A percentile compares a stretch with the other conserved stretches of the same genome.
Conservation (phyloP, 192 early-diverging fungal species). For the Entophlyctis luteolus region DNA sequence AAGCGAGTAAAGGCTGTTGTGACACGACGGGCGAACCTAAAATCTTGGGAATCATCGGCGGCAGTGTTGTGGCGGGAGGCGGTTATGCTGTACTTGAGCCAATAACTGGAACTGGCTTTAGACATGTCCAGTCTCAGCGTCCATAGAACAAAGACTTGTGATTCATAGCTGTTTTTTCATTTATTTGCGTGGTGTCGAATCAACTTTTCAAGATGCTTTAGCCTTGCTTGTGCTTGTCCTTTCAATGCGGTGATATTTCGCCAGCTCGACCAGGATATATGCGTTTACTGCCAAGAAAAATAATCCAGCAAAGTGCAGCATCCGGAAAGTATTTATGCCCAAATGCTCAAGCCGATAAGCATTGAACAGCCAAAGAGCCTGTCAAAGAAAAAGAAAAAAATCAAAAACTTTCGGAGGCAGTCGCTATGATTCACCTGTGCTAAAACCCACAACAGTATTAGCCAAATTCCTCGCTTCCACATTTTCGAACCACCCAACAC, state of each 20-base stretch:
- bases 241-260: background rate
- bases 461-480: conserved; percentile 42
- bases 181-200: too few species aligned
- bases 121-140: too few species aligned
- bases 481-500: conserved; percentile 26
- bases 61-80: too few species aligned
- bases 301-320: conserved; percentile 69
- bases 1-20: too few species aligned
- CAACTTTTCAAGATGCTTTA: too few species aligned
- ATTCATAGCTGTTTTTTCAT: too few species aligned
- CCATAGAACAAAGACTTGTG: too few species aligned
- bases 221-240: too few species aligned
- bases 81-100: too few species aligned
- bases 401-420: background rate
- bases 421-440: conserved; percentile 50
- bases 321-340: conserved; percentile 75
- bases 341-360: conserved; percentile 88
- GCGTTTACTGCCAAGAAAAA: conserved; percentile 70
- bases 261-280: conserved; percentile 54
- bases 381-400: conserved; percentile 28
- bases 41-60: too few species aligned
- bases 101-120: too few species aligned
- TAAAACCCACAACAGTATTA: conserved; percentile 67
- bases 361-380: conserved; percentile 80
- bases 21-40: too few species aligned